Base-by-base conservation (phyloP, 2,329 filamentous ascomycete genomes). In the Magnaporthiopsis poae region DNA sequence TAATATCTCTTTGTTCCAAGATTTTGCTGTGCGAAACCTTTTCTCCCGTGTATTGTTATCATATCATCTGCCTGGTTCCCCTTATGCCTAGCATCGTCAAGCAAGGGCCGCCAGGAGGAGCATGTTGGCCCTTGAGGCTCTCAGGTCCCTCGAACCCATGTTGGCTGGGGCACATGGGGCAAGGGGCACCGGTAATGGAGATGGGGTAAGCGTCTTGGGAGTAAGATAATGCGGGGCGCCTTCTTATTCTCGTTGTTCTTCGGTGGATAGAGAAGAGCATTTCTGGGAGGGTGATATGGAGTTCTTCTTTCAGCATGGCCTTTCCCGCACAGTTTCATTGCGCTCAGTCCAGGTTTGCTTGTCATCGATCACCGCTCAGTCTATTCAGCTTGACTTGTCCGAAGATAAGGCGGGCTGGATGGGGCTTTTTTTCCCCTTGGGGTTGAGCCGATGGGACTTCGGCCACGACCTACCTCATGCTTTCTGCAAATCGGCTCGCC, bases 1-100 rank as follows among this genome's bases (percentile, higher is more conserved):
- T 98, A 90, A 86, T 71, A 66, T 61, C 35, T 63, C 52, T 18
- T 65, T 36, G 52, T 29, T 27, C 13, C 36, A n/a, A 39, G 29
- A 25, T 61, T 65, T 63, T 63, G 11, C 59, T 46, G 56, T 46
- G 29, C 36, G 59, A 60, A 65, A 25, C 59, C 59, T 60, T 46
- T 35, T 27, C 59, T 65, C 56, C 59, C n/a, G 64, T 59, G 63
- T 64, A 64, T 59, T 64, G 36, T 64, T 64, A 59, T 64, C 46
- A 64, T 33, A 64, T 56, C 46, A 56, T 56, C n/a, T 7, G 21
- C 46, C 46, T 21, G 46, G 21, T 56, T 25, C 46, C 21, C 21
- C 46, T n/a, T n/a, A 11, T 56, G 46, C 46, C 5, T 29, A 9
- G 27, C 15, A 18, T 21, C 60, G 25, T 18, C 13, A 2, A 18